phyloP scores from a whole-genome alignment of 495 filamentous ascomycete species.

The Penicillium mononematosum region DNA sequence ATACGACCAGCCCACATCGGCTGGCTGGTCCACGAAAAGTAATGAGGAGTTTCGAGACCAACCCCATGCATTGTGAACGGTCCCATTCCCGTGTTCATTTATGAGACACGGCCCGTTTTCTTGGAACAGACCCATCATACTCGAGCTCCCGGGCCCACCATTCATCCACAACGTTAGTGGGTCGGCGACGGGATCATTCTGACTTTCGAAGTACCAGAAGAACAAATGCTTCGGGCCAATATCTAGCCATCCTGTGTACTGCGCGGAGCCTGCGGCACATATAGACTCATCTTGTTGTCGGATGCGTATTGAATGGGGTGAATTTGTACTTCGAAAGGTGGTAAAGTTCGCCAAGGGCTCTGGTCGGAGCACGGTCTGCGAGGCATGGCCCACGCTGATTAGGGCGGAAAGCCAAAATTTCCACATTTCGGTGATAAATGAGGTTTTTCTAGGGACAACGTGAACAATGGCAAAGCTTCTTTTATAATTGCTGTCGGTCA shows the following conservation, averaged over 20 bases:
- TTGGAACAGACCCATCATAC: conserved; percentile 39
- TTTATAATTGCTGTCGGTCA: not conserved
- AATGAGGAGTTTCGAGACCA: conserved; percentile 48
- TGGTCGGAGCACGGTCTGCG: conserved; percentile 13
- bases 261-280: conserved; percentile 36
- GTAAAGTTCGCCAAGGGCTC: conserved; percentile 13
- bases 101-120: conserved; percentile 45
- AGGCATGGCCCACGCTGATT: conserved; percentile 10
- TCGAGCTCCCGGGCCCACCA: conserved; percentile 45
- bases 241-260: conserved; percentile 45
- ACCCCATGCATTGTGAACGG: conserved; percentile 44
- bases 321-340: conserved; percentile 22
- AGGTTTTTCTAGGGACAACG: not conserved
- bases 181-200: conserved; percentile 50
- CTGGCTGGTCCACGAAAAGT: conserved; percentile 50
- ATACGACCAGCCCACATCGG: conserved; percentile 46
- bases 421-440: not conserved
- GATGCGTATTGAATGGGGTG: conserved; percentile 40
- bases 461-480: not conserved
- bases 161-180: conserved; percentile 61
- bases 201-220: conserved; percentile 61
- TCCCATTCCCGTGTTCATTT: conserved; percentile 39
- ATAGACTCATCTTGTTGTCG: conserved; percentile 38
- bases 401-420: conserved; percentile 9
- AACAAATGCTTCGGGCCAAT: conserved; percentile 49